Conservation (phyloP, 2,329 filamentous ascomycete species). For the Hypoxylon sp. region DNA sequence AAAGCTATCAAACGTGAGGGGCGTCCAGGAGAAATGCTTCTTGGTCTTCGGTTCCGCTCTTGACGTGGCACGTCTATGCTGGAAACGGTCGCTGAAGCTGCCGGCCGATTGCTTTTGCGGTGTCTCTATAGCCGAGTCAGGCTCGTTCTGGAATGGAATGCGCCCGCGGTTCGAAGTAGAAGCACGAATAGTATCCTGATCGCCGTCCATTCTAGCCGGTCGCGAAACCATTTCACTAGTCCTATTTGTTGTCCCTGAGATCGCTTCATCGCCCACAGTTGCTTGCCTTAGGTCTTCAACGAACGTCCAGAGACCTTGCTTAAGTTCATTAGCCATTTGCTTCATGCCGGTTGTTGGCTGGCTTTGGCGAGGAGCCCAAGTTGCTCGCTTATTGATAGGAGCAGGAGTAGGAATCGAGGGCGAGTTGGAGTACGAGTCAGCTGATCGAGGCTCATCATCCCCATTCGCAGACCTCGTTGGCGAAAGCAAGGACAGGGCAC, state of each 20-base stretch:
- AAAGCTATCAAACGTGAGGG: slow-evolving; percentile 67
- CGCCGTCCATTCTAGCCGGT: slow-evolving; percentile 47
- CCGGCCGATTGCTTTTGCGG: slow-evolving; percentile 53
- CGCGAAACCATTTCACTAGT: slow-evolving; percentile 53
- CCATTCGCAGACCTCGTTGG: slow-evolving; percentile 64
- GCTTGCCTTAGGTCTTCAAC: slow-evolving; percentile 95
- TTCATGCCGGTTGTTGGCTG: slow-evolving; percentile 66
- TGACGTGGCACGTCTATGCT: slow-evolving; percentile 51
- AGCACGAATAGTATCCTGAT: slow-evolving; percentile 64
- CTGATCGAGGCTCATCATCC: slow-evolving; percentile 59
- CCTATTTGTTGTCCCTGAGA: slow-evolving; percentile 66
- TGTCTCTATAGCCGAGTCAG: slow-evolving; percentile 51
- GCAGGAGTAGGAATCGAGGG: slow-evolving; percentile 56
- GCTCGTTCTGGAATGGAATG: slow-evolving; percentile 59
- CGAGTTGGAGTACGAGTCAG: slow-evolving; percentile 51
- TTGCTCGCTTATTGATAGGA: slow-evolving; percentile 66
- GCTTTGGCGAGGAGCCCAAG: slow-evolving; percentile 68
- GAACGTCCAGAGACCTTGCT: slow-evolving; percentile 91
- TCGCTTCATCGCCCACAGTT: slow-evolving; percentile 92
- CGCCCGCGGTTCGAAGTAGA: slow-evolving; percentile 58
- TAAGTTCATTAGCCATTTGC: slow-evolving; percentile 90
- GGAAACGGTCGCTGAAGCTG: slow-evolving; percentile 48
- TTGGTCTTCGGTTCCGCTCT: slow-evolving; percentile 57
- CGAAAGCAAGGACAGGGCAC: slow-evolving; percentile 85
- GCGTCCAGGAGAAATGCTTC: slow-evolving; percentile 73